A percentile compares a stretch with the other conserved stretches of the same genome.
These are phyloP conservation scores for Kwoniella dejecticola DNA, from an alignment of 768 basidiomycete species.

Conservation along the genomic window DNA sequence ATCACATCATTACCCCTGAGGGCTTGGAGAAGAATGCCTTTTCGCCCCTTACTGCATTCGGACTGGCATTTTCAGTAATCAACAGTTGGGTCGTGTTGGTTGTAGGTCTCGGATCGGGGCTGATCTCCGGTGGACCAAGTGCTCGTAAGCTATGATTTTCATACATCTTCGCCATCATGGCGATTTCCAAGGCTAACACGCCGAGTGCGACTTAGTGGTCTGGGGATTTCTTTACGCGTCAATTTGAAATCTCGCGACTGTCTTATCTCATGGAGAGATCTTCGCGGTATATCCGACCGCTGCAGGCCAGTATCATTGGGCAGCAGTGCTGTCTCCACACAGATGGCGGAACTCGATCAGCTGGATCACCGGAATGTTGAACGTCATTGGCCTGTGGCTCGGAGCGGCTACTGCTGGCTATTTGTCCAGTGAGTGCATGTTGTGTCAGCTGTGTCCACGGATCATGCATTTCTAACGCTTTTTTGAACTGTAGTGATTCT, in stretches of 20 bases:
- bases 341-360: conserved; percentile 6
- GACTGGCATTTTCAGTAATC: conserved; percentile 10
- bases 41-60: not conserved
- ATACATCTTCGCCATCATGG: no score
- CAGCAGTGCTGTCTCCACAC: conserved; percentile 22
- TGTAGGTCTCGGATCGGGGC: conserved; percentile 9
- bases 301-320: conserved; percentile 40
- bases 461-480: no score
- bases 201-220: conserved; percentile 9
- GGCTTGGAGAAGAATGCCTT: conserved; percentile 7
- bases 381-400: conserved; percentile 25
- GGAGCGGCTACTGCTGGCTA: conserved; percentile 16
- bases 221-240: conserved; percentile 21
- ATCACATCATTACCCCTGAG: not conserved
- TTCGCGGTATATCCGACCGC: conserved; percentile 30
- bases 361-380: conserved; percentile 21
- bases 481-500: conserved; percentile 8
- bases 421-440: conserved; percentile 18
- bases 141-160: conserved; percentile 1
- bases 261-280: conserved; percentile 20
- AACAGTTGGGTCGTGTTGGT: conserved; percentile 19
- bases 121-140: conserved; percentile 16
- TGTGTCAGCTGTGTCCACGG: not conserved
- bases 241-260: conserved; percentile 13
- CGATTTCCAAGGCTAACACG: no score